Evolutionary conservation across 2,329 filamentous ascomycete species (phyloP).

Genomic region (Beauveria caledonica): DNA sequence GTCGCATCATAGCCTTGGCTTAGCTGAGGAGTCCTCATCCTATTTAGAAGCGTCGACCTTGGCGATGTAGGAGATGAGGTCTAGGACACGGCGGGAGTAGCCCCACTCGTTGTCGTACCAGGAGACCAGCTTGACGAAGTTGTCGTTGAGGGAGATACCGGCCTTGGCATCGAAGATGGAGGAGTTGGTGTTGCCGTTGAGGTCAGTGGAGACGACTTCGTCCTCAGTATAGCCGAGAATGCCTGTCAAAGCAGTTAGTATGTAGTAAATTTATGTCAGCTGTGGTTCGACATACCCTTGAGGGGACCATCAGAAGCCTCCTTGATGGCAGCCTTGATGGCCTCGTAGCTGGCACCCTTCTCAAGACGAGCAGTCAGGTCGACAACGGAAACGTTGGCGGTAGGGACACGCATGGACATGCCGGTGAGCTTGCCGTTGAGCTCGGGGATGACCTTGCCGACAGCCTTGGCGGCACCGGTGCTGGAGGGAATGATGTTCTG

Average conservation of each 20-base stretch:
- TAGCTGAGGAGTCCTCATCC: constrained; percentile 15
- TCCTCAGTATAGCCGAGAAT: constrained; percentile 95
- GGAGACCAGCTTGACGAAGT: constrained; percentile 97
- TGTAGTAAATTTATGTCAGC: not conserved
- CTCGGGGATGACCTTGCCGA: constrained; percentile 97
- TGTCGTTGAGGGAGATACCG: constrained; percentile 94
- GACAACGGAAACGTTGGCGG: constrained; percentile 97
- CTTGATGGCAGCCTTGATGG: constrained; percentile 92
- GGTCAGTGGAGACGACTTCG: constrained; percentile 86
- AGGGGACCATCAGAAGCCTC: constrained; percentile 72
- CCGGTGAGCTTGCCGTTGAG: constrained; percentile 99
- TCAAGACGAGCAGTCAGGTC: constrained; percentile 91
- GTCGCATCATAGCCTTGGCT: constrained; percentile 17
- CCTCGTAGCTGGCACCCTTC: constrained; percentile 79
- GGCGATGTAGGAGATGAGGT: constrained; percentile 71
- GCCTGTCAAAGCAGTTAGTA: constrained; percentile 39
- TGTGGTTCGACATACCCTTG: constrained; percentile 56
- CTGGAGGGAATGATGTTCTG: constrained; percentile 99
- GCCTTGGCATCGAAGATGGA: constrained; percentile 99
- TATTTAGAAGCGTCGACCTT: constrained; percentile 61
- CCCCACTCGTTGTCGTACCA: constrained; percentile 99
- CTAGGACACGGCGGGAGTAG: constrained; percentile 91
- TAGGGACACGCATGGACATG: constrained; percentile 99
- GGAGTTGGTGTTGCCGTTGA: constrained; percentile 87
- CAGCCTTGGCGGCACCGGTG: constrained; percentile 99